Conservation (phyloP, 805 yeast species). For the Kluyveromyces wickerhamii region DNA sequence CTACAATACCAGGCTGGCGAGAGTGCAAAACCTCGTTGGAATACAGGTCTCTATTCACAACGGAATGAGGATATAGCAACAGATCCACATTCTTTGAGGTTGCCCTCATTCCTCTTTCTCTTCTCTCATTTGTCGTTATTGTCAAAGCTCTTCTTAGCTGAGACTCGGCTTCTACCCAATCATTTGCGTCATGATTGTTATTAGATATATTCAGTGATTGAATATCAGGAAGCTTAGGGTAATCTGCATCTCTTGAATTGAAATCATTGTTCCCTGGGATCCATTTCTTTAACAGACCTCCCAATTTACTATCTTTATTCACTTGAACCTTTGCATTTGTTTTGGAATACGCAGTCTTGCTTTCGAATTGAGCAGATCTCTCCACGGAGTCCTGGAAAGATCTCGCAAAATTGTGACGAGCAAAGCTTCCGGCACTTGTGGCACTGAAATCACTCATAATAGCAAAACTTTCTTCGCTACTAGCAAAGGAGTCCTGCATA, state of each 20-base stretch:
- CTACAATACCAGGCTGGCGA: slow-evolving; percentile 22
- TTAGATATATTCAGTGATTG: slow-evolving; percentile 16
- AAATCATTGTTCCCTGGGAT: slow-evolving; percentile 20
- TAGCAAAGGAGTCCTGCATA: slow-evolving; percentile 41
- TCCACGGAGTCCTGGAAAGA: slow-evolving; percentile 26
- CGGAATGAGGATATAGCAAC: slow-evolving; percentile 53
- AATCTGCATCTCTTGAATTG: slow-evolving; percentile 15
- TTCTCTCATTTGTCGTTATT: slow-evolving; percentile 58
- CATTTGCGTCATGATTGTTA: slow-evolving; percentile 34
- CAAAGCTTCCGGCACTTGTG: slow-evolving; percentile 80
- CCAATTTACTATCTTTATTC: slow-evolving; percentile 14
- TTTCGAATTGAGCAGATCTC: slow-evolving; percentile 15
- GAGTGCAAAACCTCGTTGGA: slow-evolving; percentile 38
- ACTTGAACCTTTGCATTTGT: slow-evolving; percentile 9
- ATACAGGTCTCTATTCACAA: slow-evolving; percentile 37
- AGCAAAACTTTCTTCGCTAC: slow-evolving; percentile 34
- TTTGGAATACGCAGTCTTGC: slow-evolving; percentile 4
- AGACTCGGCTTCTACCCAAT: slow-evolving; percentile 47
- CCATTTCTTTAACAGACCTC: slow-evolving; percentile 29
- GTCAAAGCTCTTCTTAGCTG: slow-evolving; percentile 71
- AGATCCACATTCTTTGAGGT: slow-evolving; percentile 52
- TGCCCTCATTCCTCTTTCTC: slow-evolving; percentile 57
- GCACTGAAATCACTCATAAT: slow-evolving; percentile 66
- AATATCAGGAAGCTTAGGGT: slow-evolving; percentile 27
- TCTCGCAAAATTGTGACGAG: slow-evolving; percentile 58